Conservation (phyloP, 768 basidiomycete species). For the Termitomyces sp. region DNA sequence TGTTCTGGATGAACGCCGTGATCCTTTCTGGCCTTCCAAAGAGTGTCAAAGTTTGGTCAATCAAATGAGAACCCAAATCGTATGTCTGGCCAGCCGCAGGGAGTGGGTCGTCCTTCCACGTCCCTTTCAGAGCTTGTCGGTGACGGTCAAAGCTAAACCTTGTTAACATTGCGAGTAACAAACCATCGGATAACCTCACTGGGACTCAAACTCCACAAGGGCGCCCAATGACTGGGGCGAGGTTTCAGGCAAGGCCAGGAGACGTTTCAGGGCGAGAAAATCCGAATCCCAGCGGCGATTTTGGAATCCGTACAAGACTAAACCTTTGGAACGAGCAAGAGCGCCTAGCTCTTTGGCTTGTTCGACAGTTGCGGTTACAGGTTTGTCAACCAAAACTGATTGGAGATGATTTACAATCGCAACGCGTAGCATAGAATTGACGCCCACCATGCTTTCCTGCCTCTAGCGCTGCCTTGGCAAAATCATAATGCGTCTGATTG, state of each 20-base stretch:
- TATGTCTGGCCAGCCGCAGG: conserved; percentile 65
- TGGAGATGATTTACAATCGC: neutral
- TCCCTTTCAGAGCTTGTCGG: conserved; percentile 55
- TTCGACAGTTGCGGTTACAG: conserved; percentile 54
- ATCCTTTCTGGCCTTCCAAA: conserved; percentile 71
- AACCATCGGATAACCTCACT: conserved; percentile 35
- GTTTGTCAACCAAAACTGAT: conserved; percentile 77
- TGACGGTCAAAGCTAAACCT: conserved; percentile 66
- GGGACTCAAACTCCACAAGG: conserved; percentile 69
- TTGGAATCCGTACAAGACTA: conserved; percentile 69
- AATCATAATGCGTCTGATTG: conserved; percentile 66
- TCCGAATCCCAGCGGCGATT: conserved; percentile 80
- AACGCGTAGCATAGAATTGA: neutral
- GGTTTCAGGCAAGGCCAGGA: conserved; percentile 49
- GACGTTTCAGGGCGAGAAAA: conserved; percentile 58
- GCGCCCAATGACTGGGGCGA: conserved; percentile 53
- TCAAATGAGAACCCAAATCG: conserved; percentile 76
- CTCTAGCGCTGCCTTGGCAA: conserved; percentile 59
- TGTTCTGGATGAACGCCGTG: conserved; percentile 66
- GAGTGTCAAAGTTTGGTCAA: conserved; percentile 71
- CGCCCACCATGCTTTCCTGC: conserved; percentile 67
- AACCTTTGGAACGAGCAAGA: conserved; percentile 52
- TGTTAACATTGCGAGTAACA: neutral
- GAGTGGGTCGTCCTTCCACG: conserved; percentile 73
- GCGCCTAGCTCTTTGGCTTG: conserved; percentile 58